phyloP scores from a whole-genome alignment of 2,329 filamentous ascomycete species.

The Golovinomyces cichoracearum region DNA sequence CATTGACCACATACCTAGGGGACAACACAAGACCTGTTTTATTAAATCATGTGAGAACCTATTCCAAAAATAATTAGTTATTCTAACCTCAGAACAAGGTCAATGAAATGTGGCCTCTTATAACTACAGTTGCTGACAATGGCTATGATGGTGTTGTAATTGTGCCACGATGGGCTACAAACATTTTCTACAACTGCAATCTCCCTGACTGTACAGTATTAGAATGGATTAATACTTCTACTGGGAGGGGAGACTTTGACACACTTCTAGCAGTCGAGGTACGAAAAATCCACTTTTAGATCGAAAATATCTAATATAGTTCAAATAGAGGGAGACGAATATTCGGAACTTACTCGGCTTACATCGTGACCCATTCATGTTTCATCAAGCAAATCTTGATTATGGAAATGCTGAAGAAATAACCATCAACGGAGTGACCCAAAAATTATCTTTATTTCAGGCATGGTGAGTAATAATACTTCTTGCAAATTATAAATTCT shows the following conservation, averaged over 20 bases:
- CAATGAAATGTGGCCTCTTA: slow-evolving; percentile 26
- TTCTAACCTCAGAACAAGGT: slow-evolving; percentile 1
- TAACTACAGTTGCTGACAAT: slow-evolving; percentile 24
- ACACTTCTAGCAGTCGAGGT: slow-evolving; percentile 24
- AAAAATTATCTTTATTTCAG: slow-evolving; percentile 10
- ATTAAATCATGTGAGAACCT: slow-evolving; percentile 17
- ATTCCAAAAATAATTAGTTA: neutral
- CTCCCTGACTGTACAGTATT: slow-evolving; percentile 27
- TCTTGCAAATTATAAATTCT: neutral
- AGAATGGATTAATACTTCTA: slow-evolving; percentile 35
- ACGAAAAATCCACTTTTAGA: neutral
- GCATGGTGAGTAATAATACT: slow-evolving; percentile 6
- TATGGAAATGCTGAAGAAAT: slow-evolving; percentile 19
- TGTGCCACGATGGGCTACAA: slow-evolving; percentile 25
- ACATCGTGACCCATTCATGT: slow-evolving; percentile 15
- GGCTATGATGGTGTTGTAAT: slow-evolving; percentile 29
- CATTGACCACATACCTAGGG: neutral
- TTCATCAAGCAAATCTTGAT: slow-evolving; percentile 37
- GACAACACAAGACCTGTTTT: slow-evolving; percentile 32
- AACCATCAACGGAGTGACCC: slow-evolving; percentile 10
- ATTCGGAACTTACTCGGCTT: slow-evolving; percentile 30
- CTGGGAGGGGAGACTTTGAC: slow-evolving; percentile 26
- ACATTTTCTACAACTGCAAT: slow-evolving; percentile 20
- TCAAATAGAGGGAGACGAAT: slow-evolving; percentile 20
- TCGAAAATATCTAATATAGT: neutral